Base-by-base conservation (phyloP, 495 filamentous ascomycete genomes). In the Schizothecium vesticola region DNA sequence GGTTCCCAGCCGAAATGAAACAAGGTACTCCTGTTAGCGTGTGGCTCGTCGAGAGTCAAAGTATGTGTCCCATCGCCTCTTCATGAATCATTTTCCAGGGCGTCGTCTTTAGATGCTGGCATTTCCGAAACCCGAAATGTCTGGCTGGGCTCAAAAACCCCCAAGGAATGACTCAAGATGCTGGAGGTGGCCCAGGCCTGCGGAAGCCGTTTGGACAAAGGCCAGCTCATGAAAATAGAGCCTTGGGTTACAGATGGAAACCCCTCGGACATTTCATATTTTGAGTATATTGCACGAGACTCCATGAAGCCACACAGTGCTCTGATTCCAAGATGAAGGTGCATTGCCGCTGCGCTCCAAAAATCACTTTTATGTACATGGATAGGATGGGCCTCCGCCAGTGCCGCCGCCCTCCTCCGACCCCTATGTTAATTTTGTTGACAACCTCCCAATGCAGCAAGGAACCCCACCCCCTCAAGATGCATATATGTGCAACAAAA, bases 391-490 rank as follows among this genome's bases (percentile, higher is more conserved):
- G 43, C 43, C 43, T 51, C 43, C 19, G 43, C 43, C 43, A 6
- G 8, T 7, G 31, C 31, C 31, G 31, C 11, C n/a, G n/a, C n/a
- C n/a, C 31, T 12, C 10, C 31, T 13, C 16, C 43, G 6, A 51
- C 43, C 43, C 43, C 43, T 51, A 51, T 51, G 43, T 43, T 51
- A 51, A n/a, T 61, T 61, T 61, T 61, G 59, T 61, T 61, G 59
- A 61, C 28, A 61, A 31, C 23, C 59, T 51, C 59, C 59, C 59
- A 26, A 31, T 61, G 59, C 59, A 61, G 59, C 25, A 26, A 51
- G 6, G 16, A 51, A 51, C 23, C 3, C 59, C 59, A 65, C 63
- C 63, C 51, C 63, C 55, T 65, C 12, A 31, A 61, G 59, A 61
- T 61, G 59, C 59, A 61, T n/a, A 61, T n/a, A 12, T 16, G 19